Evolutionary conservation across 495 filamentous ascomycete genomes (phyloP).

Genomic region (Paragyromitra xinjiangensis): DNA sequence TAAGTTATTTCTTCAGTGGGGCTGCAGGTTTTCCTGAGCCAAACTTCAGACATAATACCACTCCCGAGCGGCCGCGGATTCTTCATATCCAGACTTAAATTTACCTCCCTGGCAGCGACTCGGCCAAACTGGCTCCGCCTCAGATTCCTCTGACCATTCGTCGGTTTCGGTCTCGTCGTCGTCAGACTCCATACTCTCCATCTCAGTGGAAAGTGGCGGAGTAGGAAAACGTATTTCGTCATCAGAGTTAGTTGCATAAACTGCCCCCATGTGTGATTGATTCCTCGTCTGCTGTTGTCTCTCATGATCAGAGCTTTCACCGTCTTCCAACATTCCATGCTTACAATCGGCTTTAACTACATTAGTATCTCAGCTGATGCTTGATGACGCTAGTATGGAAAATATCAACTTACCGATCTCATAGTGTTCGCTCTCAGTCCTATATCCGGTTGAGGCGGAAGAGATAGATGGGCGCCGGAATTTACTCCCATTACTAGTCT

Average conservation of each 20-base stretch:
- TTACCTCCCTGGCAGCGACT: neutral
- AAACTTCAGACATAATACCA: neutral
- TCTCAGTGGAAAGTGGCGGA: neutral
- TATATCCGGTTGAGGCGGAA: neutral
- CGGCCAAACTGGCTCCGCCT: neutral
- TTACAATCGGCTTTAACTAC: neutral
- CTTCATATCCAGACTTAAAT: constrained; percentile 1
- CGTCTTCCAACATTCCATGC: neutral
- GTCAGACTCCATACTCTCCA: neutral
- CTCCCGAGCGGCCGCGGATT: neutral
- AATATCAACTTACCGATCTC: neutral
- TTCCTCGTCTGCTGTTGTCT: neutral
- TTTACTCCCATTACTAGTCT: neutral
- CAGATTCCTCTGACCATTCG: neutral
- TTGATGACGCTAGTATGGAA: neutral
- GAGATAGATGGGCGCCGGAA: neutral
- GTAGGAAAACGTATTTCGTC: neutral
- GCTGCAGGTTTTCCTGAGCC: neutral
- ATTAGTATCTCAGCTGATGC: neutral
- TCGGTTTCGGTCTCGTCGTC: neutral
- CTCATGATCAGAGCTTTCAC: neutral
- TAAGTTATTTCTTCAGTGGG: neutral
- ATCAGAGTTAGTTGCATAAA: neutral
- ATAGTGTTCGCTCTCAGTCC: neutral
- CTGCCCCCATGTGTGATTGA: neutral